Conservation (phyloP, 148 eudicot genomes). For the Rhododendron vialii region DNA sequence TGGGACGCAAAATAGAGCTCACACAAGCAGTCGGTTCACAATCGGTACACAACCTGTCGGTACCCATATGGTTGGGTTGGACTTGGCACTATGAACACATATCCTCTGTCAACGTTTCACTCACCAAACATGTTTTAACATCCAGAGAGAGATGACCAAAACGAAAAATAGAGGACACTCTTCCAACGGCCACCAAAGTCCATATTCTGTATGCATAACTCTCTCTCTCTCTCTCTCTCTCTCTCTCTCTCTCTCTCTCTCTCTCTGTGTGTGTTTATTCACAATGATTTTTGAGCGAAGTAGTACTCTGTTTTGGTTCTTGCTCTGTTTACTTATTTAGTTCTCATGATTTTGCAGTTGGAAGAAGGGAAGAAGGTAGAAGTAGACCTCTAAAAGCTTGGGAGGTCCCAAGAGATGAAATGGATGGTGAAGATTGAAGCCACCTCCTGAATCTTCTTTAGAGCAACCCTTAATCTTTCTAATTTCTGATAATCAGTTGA, state of each 20-base stretch:
- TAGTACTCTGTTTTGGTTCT: background rate
- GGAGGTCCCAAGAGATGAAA: too few relatives aligned
- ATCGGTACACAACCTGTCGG: too few relatives aligned
- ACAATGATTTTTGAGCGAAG: too few relatives aligned
- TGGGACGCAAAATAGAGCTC: too few relatives aligned
- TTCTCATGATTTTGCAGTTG: constrained; percentile 9
- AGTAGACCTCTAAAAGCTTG: background rate
- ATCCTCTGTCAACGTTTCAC: background rate
- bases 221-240: background rate
- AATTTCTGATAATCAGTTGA: background rate
- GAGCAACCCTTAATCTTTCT: background rate
- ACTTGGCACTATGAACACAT: background rate
- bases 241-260: too few relatives aligned
- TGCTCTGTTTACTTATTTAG: background rate
- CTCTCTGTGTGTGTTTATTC: too few relatives aligned
- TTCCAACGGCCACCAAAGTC: background rate
- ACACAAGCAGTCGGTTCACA: too few relatives aligned
- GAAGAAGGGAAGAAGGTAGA: background rate
- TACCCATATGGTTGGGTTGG: too few relatives aligned
- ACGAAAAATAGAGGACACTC: background rate
- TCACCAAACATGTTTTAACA: background rate
- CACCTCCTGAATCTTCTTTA: background rate
- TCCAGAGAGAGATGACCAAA: background rate
- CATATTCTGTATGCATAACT: background rate
- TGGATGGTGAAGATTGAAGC: background rate